Evolutionary conservation across 1,139 yeast species (phyloP), one percentile per base, ranked within the genome.

Genomic region (Protomyces macrosporus): DNA sequence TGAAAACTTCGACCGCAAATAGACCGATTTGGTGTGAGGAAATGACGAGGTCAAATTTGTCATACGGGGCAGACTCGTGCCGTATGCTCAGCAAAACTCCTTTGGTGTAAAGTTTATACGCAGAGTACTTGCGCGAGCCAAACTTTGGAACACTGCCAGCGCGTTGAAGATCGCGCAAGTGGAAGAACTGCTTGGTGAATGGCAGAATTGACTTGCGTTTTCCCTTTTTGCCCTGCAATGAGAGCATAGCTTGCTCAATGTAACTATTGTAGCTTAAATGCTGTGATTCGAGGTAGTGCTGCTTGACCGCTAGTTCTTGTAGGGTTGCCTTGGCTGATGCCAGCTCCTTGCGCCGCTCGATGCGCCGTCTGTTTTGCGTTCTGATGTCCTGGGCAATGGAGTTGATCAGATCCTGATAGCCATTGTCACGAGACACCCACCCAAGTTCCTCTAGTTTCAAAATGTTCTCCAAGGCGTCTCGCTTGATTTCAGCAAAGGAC

Each of bases 331-430:
- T 75, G 1, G 91, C 85, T 33, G 83, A 78, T 23, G 78, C 79
- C 65, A 88, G 76, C 71, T 90, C 96, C 45, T 82, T 79, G 62
- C 80, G 79, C 35, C 96, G 79, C 45, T 82, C 78, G 14, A 81
- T 74, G 66, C 96, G 81, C 67, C 88, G 87, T 64, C 84, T 82
- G 68, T 86, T 85, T 71, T 90, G 90, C 50, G 89, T 84, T 71
- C 86, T 85, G 69, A 93, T 90, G 69, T 95, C 97, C 62, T 82
- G 76, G 0, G 96, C 96, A 67, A 93, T 87, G 67, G 88, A 90
- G 72, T 90, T 90, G 66, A 93, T 76, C 34, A 93, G 74, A 33
- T 82, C 85, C 72, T 93, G 98, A 73, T 86, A 90, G 39, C 88
- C 84, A 72, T 89, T 84, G 30, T 80, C 77, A 65, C 96, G 80